Percentiles rank a stretch among this genome's conserved stretches.
Conservation (phyloP, 2,329 filamentous ascomycete species). For the Passalora sequoiae region DNA sequence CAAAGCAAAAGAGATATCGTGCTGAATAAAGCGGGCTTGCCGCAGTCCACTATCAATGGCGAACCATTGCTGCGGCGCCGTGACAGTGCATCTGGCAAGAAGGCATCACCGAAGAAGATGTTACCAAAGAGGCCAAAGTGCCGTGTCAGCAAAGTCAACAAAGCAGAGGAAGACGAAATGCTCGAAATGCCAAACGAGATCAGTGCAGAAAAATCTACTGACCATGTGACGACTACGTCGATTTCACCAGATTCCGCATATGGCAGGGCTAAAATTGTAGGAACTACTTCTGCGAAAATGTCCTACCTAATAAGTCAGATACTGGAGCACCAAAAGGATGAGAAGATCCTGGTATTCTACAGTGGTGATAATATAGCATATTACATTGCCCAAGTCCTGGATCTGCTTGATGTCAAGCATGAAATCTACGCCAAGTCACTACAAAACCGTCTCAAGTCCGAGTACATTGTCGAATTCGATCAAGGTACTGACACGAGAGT, state of each 20-base stretch:
- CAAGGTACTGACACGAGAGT: constrained; percentile 64
- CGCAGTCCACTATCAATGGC: constrained; percentile 36
- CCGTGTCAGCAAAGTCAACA: background rate
- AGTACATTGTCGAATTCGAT: constrained; percentile 77
- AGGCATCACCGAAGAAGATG: background rate
- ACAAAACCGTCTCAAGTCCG: constrained; percentile 52
- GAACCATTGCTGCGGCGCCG: constrained; percentile 33
- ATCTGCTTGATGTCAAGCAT: constrained; percentile 61
- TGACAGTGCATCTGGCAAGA: background rate
- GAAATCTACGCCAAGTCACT: constrained; percentile 64
- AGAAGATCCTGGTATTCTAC: constrained; percentile 92
- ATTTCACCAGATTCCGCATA: constrained; percentile 48
- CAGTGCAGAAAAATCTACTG: too few species aligned
- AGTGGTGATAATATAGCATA: constrained; percentile 81
- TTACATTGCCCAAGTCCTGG: constrained; percentile 77
- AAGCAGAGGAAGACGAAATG: background rate
- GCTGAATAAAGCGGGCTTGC: constrained; percentile 37
- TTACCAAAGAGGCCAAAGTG: background rate
- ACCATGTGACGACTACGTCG: background rate
- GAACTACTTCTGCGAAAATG: constrained; percentile 79
- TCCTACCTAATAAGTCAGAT: constrained; percentile 77
- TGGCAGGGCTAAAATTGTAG: constrained; percentile 58
- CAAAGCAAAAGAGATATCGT: constrained; percentile 5
- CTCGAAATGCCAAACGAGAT: too few species aligned
- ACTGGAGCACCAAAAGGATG: constrained; percentile 58